Evolutionary conservation across 2,329 filamentous ascomycete species (phyloP), one percentile per base, ranked within the genome.

Genomic region (Endoconidiophora polonica): DNA sequence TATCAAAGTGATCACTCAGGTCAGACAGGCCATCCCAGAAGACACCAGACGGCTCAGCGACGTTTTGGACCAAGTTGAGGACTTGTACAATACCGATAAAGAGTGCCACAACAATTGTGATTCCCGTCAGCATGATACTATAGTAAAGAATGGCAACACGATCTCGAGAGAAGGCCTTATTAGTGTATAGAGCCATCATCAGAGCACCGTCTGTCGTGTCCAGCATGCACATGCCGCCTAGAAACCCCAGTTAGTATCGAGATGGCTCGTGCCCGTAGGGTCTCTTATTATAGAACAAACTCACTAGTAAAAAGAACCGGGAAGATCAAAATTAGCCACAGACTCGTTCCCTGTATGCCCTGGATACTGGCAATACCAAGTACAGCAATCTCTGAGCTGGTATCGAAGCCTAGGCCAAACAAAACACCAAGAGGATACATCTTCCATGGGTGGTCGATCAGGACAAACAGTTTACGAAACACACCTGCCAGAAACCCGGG

Each of bases 301-400:
- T 60, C 63, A 83, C 81, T 76, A 0, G 90, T 95, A 59, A 96
- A 96, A 1, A 96, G 68, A 1, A 90, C 63, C 0, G 91, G 91
- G 52, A 95, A 94, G 47, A 98, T 81, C 29, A 96, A 64, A 54
- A 96, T 96, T 12, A 95, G 68, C 91, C 91, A 98, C 53, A 96
- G 81, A 29, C 80, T 86, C 0, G 87, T 95, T 1, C 90, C 90
- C 54, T 83, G 73, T 0, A 86, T 79, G 0, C 83, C 88, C 59
- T 95, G 83, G 1, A 98, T 79, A 26, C 83, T 87, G 0, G 86
- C 83, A 55, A 96, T 94, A 0, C 90, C 91, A 0, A 98, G 66
- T 5, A 98, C 73, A 0, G 91, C 90, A 59, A 96, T 85, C 63
- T 98, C 90, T 5, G 86, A 94, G 39, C 84, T 93, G 0, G 91